Conservation (phyloP, 768 basidiomycete species). For the Amyloporia xantha region DNA sequence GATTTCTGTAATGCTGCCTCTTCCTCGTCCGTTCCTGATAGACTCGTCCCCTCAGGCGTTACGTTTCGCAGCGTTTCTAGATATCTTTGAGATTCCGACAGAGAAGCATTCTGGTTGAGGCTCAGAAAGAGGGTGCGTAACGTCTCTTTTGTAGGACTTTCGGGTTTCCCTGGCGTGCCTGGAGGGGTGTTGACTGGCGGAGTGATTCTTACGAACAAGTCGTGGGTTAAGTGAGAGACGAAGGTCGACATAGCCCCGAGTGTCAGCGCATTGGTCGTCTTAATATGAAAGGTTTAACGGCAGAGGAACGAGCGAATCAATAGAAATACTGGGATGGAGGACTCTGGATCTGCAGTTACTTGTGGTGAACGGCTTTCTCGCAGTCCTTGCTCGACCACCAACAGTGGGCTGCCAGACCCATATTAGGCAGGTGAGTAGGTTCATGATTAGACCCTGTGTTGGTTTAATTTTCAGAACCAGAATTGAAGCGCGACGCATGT, state of each 20-base stretch:
- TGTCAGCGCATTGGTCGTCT: not conserved
- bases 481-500: no score
- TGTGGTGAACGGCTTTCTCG: no score
- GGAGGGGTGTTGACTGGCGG: slow-evolving; percentile 5
- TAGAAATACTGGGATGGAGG: no score
- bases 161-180: slow-evolving; percentile 5
- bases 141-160: slow-evolving; percentile 21
- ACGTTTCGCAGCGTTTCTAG: slow-evolving; percentile 25
- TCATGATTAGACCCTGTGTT: no score
- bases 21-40: slow-evolving; percentile 14
- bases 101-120: slow-evolving; percentile 27
- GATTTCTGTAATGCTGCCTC: slow-evolving; percentile 35
- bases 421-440: no score
- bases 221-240: slow-evolving; percentile 2
- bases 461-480: no score
- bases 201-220: not conserved
- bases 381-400: no score
- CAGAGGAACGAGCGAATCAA: no score
- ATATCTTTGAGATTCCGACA: slow-evolving; percentile 22
- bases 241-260: slow-evolving; percentile 1
- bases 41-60: slow-evolving; percentile 2
- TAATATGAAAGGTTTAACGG: no score
- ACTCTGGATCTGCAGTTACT: no score
- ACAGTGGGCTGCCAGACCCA: no score
- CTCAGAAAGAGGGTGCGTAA: slow-evolving; percentile 35